Percentiles rank a stretch among this genome's conserved stretches.
Evolutionary conservation across 352 stramenopile species (phyloP).

Genomic region (Pythium folliculosum): DNA sequence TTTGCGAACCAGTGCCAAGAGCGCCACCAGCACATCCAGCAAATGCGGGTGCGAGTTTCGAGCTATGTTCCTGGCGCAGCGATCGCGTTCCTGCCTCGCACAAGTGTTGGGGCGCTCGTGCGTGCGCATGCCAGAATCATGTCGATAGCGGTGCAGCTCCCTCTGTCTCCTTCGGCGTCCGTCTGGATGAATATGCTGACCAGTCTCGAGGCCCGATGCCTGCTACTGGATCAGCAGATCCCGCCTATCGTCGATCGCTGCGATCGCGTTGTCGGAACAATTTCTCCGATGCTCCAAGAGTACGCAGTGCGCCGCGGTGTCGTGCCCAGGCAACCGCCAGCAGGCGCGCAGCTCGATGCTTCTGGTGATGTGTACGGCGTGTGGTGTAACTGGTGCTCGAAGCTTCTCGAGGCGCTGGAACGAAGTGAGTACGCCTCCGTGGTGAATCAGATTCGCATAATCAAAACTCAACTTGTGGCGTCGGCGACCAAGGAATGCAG

Average conservation of each 20-base stretch:
- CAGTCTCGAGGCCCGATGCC: constrained; percentile 17
- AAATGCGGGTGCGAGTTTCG: constrained; percentile 35
- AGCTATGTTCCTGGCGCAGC: background rate
- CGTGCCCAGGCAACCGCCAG: background rate
- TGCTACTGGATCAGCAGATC: constrained; percentile 19
- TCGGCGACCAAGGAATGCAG: background rate
- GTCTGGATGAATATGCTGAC: constrained; percentile 27
- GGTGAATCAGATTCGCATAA: background rate
- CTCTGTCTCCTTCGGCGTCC: constrained; percentile 11
- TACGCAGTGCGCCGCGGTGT: constrained; percentile 1
- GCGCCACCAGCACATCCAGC: constrained; percentile 53
- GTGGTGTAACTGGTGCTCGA: constrained; percentile 6
- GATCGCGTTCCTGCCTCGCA: background rate
- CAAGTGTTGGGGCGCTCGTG: background rate
- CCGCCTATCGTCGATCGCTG: constrained; percentile 1
- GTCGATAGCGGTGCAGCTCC: constrained; percentile 11
- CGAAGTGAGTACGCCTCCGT: background rate
- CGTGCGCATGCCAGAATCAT: constrained; percentile 15
- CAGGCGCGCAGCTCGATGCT: too few relatives aligned
- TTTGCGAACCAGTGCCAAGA: constrained; percentile 54
- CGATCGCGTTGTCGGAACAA: background rate
- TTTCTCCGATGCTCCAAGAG: constrained; percentile 8
- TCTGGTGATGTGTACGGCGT: constrained; percentile 14
- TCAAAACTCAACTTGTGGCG: background rate
- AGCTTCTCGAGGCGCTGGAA: background rate